A percentile compares a stretch with the other conserved stretches of the same genome.
phyloP scores from a whole-genome alignment of 2,329 filamentous ascomycete species.

The Teratosphaeria destructans region DNA sequence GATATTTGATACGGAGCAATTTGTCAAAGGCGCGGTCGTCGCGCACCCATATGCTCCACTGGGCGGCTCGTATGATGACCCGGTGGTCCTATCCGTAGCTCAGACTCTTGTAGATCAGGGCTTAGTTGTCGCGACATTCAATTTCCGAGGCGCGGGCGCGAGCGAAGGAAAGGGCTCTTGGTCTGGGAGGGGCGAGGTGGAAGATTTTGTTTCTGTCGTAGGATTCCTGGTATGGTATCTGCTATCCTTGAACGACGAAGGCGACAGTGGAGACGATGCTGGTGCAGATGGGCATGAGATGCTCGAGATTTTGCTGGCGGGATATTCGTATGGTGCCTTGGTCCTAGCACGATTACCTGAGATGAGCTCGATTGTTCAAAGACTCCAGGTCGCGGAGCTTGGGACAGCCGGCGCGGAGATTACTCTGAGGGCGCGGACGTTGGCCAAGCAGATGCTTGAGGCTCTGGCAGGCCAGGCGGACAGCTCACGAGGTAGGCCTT shows the following conservation, averaged over 20 bases:
- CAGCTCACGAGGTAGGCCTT: slow-evolving; percentile 24
- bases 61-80: slow-evolving; percentile 77
- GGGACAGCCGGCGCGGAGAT: slow-evolving; percentile 59
- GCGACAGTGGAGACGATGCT: background rate
- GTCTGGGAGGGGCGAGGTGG: slow-evolving; percentile 69
- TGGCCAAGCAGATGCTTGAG: slow-evolving; percentile 53
- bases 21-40: slow-evolving; percentile 48
- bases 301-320: slow-evolving; percentile 49
- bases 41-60: slow-evolving; percentile 87
- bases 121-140: slow-evolving; percentile 77
- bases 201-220: slow-evolving; percentile 74
- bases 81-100: slow-evolving; percentile 58
- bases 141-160: slow-evolving; percentile 72
- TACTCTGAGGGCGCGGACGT: slow-evolving; percentile 54
- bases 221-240: slow-evolving; percentile 71
- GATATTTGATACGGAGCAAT: background rate
- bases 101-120: slow-evolving; percentile 56
- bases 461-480: slow-evolving; percentile 27
- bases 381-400: slow-evolving; percentile 45
- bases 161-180: slow-evolving; percentile 76
- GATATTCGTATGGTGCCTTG: slow-evolving; percentile 87
- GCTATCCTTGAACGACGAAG: slow-evolving; percentile 39
- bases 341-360: slow-evolving; percentile 64
- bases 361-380: slow-evolving; percentile 42
- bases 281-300: background rate